phyloP scores from a whole-genome alignment of 352 stramenopile species.

The Phytophthora fragariaefolia region DNA sequence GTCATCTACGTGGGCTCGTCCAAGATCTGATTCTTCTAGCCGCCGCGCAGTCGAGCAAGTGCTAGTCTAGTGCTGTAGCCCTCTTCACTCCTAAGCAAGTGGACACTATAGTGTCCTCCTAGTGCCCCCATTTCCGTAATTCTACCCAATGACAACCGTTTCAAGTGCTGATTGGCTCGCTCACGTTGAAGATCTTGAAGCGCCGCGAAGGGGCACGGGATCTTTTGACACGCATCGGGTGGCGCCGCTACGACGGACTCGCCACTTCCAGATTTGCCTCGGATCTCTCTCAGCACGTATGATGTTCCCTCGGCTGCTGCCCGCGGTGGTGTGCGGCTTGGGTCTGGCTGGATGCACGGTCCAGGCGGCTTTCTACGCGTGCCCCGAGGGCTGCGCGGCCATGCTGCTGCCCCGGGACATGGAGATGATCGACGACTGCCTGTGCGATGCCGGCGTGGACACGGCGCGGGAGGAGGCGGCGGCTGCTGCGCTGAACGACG shows the following conservation, averaged over 20 bases:
- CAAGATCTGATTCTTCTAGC: slow-evolving; percentile 76
- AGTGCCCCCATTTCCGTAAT: slow-evolving; percentile 20
- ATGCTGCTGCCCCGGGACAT: slow-evolving; percentile 87
- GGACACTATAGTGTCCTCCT: slow-evolving; percentile 1
- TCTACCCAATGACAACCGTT: slow-evolving; percentile 30
- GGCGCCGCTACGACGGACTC: background rate
- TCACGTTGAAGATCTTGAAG: slow-evolving; percentile 23
- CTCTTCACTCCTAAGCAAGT: background rate
- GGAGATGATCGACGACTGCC: slow-evolving; percentile 77
- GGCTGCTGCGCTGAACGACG: slow-evolving; percentile 34
- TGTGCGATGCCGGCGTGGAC: slow-evolving; percentile 60
- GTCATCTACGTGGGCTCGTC: slow-evolving; percentile 90
- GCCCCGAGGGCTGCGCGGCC: slow-evolving; percentile 67
- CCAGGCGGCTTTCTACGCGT: slow-evolving; percentile 62
- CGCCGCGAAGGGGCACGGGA: slow-evolving; percentile 30
- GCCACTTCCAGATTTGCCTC: slow-evolving; percentile 13
- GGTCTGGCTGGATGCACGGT: slow-evolving; percentile 11
- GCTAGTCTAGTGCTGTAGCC: too few species aligned
- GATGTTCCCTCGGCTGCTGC: slow-evolving; percentile 23
- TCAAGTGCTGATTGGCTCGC: slow-evolving; percentile 29
- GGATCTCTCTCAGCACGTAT: slow-evolving; percentile 35
- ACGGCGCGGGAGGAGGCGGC: slow-evolving; percentile 27
- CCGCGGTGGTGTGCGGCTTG: slow-evolving; percentile 17
- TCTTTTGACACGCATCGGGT: slow-evolving; percentile 1
- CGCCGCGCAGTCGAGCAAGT: background rate